Base-by-base conservation (phyloP, 148 eudicot genomes). In the Rhododendron mucronatum region DNA sequence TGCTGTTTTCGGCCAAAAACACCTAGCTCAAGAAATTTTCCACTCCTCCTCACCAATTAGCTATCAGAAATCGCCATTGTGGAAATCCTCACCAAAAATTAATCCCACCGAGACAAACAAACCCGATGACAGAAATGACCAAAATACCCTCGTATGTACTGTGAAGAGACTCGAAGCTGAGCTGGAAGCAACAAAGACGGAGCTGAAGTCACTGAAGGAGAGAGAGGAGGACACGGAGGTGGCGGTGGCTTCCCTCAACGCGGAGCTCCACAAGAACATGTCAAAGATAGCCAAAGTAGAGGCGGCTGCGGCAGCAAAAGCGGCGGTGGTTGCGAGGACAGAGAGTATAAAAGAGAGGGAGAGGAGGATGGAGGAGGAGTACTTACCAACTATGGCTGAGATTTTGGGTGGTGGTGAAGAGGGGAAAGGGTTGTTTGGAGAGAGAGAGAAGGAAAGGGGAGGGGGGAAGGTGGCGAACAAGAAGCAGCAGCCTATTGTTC, bases 261-360 rank as follows among this genome's bases (percentile, higher is more conserved):
- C 96, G 0, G 94, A 95, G 88, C 96, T 96, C 67, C 96, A 92
- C 85, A 92, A 91, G 88, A 94, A 90, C 90, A 93, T 95, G 97
- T 93, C 96, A 0, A 95, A 94, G 90, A 84, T 93, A 30, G 98
- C 96, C 1, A 85, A 78, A 55, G 92, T 90, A 4, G 97, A 96
- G 90, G 97, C 93, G 41, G 89, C 26, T 0, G 93, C 88, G 45
- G 93, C 92, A 30, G 91, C 86, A 69, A 89, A 83, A 45, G 88
- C 89, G 63, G 84, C 86, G 1, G 85, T 83, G 28, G 63, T 89
- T 11, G 76, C 3, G 41, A 84, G 79, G n/a, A 44, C 75, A 18
- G 20, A 83, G 16, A 69, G 75, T 39, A 23, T 37, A 18, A 75
- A 44, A 41, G 88, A 79, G 21, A 91, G 83, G 18, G 88, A 63